Evolutionary conservation across 805 yeast genomes (phyloP).

Genomic region (Cyberlindnera sargentensis): DNA sequence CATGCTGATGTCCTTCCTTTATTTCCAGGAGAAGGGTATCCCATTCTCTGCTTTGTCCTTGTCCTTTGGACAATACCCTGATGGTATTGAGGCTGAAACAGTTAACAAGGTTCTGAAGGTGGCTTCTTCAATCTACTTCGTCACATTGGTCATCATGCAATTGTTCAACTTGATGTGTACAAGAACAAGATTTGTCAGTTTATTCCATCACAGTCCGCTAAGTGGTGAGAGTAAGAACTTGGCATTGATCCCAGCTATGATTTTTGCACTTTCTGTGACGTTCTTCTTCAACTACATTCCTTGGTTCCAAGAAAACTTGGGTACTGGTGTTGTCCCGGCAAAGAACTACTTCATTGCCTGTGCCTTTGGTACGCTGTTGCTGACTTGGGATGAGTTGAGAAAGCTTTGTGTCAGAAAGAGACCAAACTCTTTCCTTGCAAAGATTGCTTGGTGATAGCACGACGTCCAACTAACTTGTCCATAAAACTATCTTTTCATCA

Average conservation of each 20-base stretch:
- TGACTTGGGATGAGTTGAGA: constrained; percentile 36
- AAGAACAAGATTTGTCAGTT: constrained; percentile 35
- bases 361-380: constrained; percentile 36
- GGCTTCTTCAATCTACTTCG: constrained; percentile 40
- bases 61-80: constrained; percentile 29
- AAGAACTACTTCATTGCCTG: constrained; percentile 39
- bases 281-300: constrained; percentile 38
- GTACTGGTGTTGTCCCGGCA: constrained; percentile 34
- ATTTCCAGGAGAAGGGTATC: constrained; percentile 30
- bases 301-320: constrained; percentile 30
- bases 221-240: constrained; percentile 21
- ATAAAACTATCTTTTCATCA: too few species aligned
- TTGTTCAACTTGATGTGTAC: constrained; percentile 37
- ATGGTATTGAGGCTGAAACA: constrained; percentile 17
- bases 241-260: constrained; percentile 28
- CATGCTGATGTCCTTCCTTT: constrained; percentile 32
- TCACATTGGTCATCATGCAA: constrained; percentile 41
- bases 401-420: constrained; percentile 30
- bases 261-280: constrained; percentile 31
- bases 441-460: constrained; percentile 32
- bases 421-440: constrained; percentile 33
- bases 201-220: constrained; percentile 36
- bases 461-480: too few species aligned
- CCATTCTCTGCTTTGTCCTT: constrained; percentile 29
- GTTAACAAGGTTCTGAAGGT: constrained; percentile 22